phyloP scores from a whole-genome alignment of 176 grass and related monocot genomes.

The Pontederia crassipes region DNA sequence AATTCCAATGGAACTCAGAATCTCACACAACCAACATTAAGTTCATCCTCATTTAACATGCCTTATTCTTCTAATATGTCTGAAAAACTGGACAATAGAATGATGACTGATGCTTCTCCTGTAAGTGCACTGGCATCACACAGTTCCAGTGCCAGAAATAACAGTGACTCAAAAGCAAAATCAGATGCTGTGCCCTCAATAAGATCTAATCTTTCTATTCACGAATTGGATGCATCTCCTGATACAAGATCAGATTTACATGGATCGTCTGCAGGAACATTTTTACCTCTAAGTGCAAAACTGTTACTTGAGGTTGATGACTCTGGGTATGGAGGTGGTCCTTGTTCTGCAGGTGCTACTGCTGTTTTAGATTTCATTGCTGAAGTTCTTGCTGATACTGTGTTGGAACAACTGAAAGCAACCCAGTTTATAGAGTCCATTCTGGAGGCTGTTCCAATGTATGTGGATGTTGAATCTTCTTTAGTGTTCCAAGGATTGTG shows the following conservation, averaged over 20 bases:
- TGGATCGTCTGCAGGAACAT: slow-evolving; percentile 39
- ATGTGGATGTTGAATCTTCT: slow-evolving; percentile 79
- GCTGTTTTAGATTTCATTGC: slow-evolving; percentile 94
- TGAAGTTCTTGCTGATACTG: slow-evolving; percentile 90
- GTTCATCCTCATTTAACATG: slow-evolving; percentile 53
- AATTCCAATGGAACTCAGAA: slow-evolving; percentile 42
- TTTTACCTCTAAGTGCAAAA: slow-evolving; percentile 68
- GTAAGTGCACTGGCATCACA: slow-evolving; percentile 66
- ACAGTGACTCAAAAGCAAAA: slow-evolving; percentile 47
- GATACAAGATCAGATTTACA: slow-evolving; percentile 53
- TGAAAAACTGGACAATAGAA: slow-evolving; percentile 61
- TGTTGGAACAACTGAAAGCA: slow-evolving; percentile 85
- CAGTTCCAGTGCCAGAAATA: slow-evolving; percentile 41
- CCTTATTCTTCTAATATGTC: slow-evolving; percentile 64
- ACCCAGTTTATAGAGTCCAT: slow-evolving; percentile 69
- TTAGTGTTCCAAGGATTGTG: slow-evolving; percentile 96
- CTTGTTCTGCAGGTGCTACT: slow-evolving; percentile 90
- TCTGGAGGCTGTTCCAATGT: slow-evolving; percentile 76
- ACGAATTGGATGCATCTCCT: slow-evolving; percentile 52
- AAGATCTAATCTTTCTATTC: slow-evolving; percentile 53
- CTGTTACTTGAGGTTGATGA: slow-evolving; percentile 93
- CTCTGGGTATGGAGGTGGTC: slow-evolving; percentile 86
- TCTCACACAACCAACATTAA: slow-evolving; percentile 30
- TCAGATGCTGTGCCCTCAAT: slow-evolving; percentile 51
- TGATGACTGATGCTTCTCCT: slow-evolving; percentile 43